Evolutionary conservation across 2,329 filamentous ascomycete genomes (phyloP).

Genomic region (Sclerotiophoma versabilis): DNA sequence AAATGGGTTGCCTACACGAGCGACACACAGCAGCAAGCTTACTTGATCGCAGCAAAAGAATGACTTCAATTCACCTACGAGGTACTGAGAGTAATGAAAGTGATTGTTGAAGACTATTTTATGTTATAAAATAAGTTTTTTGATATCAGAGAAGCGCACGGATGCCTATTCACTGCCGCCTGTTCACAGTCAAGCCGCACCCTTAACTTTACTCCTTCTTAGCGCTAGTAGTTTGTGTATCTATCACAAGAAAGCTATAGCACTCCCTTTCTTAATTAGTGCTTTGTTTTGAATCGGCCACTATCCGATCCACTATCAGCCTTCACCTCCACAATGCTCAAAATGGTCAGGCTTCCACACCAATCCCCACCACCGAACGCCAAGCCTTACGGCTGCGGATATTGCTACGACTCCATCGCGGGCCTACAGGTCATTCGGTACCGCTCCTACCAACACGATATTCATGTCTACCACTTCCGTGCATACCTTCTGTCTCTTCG

Average conservation of each 20-base stretch:
- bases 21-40: too few species aligned
- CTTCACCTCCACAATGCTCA: neutral
- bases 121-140: neutral
- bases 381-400: neutral
- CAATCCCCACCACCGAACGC: neutral
- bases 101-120: neutral
- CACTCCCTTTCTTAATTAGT: neutral
- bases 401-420: neutral
- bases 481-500: constrained; percentile 12
- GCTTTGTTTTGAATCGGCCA: neutral
- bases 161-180: neutral
- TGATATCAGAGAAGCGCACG: neutral
- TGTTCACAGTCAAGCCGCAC: constrained; percentile 4
- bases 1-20: too few species aligned
- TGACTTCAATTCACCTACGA: neutral
- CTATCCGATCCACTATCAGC: neutral
- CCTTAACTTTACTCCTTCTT: neutral
- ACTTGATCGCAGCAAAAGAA: neutral
- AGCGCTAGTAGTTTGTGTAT: neutral
- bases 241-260: neutral
- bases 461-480: constrained; percentile 32
- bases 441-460: constrained; percentile 22
- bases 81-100: neutral
- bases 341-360: neutral
- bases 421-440: constrained; percentile 16